A percentile compares a stretch with the other conserved stretches of the same genome.
phyloP scores from a whole-genome alignment of 805 yeast species.

The Schwanniomyces polymorphus region DNA sequence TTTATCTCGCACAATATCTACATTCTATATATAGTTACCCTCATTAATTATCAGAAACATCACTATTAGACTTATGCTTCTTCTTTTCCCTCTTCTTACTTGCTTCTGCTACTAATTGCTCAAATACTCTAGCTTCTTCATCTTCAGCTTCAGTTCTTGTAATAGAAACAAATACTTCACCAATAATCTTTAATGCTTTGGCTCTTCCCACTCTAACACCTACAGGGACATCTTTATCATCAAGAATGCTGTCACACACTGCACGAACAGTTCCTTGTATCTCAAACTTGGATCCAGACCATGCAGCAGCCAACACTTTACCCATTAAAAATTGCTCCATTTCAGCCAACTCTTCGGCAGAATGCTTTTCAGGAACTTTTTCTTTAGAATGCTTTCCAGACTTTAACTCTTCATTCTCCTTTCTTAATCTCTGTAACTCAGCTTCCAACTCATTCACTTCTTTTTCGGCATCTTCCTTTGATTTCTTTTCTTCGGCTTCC shows the following conservation, averaged over 20 bases:
- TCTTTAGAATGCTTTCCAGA: constrained; percentile 12
- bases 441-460: constrained; percentile 14
- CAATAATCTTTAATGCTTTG: constrained; percentile 58
- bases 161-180: constrained; percentile 58
- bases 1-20: neutral
- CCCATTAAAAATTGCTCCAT: constrained; percentile 76
- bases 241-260: constrained; percentile 66
- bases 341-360: constrained; percentile 64
- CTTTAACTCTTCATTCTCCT: constrained; percentile 17
- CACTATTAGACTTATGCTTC: constrained; percentile 8
- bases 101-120: constrained; percentile 60
- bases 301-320: constrained; percentile 78
- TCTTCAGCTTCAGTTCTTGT: constrained; percentile 68
- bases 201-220: constrained; percentile 59
- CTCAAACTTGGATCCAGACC: constrained; percentile 81
- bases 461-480: constrained; percentile 12
- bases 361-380: constrained; percentile 37
- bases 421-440: constrained; percentile 17
- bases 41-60: neutral
- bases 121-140: constrained; percentile 76
- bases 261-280: constrained; percentile 69
- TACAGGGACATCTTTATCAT: constrained; percentile 52
- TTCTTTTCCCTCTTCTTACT: constrained; percentile 41
- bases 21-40: neutral
- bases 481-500: constrained; percentile 30